Percentiles rank a stretch among this genome's conserved stretches.
These are phyloP conservation scores for Anthoceros angustus DNA, from an alignment of 225 moss, liverwort and hornwort species.

Conservation along the genomic window DNA sequence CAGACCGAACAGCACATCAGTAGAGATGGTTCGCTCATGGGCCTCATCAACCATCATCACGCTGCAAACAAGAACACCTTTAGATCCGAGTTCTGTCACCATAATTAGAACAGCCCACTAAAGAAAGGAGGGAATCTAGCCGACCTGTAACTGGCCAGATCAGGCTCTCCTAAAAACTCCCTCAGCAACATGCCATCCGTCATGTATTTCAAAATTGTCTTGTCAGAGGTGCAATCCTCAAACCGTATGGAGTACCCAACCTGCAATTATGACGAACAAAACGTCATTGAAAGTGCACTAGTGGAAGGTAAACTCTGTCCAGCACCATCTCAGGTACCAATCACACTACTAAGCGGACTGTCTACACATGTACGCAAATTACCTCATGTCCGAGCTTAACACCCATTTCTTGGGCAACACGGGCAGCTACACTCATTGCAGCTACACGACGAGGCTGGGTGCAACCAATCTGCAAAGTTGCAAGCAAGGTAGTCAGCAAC, in stretches of 20 bases:
- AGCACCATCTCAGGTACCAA: neutral
- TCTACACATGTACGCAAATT: neutral
- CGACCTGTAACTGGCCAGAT: constrained; percentile 64
- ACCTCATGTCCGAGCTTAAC: constrained; percentile 90
- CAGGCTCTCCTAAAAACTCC: constrained; percentile 89
- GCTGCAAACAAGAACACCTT: constrained; percentile 17
- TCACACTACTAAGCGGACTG: neutral
- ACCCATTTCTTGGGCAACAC: constrained; percentile 93
- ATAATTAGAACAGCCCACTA: neutral
- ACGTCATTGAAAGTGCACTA: no score
- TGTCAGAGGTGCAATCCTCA: constrained; percentile 94
- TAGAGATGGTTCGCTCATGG: constrained; percentile 89
- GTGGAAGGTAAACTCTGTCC: no score
- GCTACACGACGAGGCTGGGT: constrained; percentile 97
- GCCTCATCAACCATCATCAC: constrained; percentile 99
- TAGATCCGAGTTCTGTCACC: neutral
- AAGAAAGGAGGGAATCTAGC: neutral
- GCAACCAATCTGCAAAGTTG: constrained; percentile 49
- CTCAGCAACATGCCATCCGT: constrained; percentile 96
- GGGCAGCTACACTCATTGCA: constrained; percentile 95
- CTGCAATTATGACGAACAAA: constrained; percentile 10
- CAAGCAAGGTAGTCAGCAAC: neutral
- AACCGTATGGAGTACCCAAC: constrained; percentile 95
- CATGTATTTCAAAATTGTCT: constrained; percentile 84
- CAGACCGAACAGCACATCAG: constrained; percentile 79